These are phyloP conservation scores for Fusarium virguliforme DNA, from an alignment of 2,329 filamentous ascomycete genomes.

Conservation along the genomic window DNA sequence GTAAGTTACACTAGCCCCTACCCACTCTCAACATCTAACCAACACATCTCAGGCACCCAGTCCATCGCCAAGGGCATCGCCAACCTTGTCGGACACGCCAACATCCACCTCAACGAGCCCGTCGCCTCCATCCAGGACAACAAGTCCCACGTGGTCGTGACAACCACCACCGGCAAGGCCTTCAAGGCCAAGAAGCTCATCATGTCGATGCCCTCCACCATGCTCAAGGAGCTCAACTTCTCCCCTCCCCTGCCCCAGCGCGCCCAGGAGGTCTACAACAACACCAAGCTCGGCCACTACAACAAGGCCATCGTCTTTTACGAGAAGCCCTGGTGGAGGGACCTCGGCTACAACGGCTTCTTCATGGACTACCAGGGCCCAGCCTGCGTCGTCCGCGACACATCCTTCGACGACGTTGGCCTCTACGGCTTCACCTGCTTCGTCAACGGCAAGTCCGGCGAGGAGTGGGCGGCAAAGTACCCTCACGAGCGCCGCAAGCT, in stretches of 20 bases:
- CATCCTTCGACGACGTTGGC: conserved; percentile 53
- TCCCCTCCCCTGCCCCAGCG: conserved; percentile 60
- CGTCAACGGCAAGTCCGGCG: conserved; percentile 57
- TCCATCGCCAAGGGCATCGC: conserved; percentile 51
- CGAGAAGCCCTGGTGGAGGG: conserved; percentile 55
- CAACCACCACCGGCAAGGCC: conserved; percentile 42
- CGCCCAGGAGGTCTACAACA: conserved; percentile 55
- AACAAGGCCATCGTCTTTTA: conserved; percentile 60
- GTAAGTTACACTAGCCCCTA: conserved; percentile 21
- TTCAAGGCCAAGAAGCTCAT: conserved; percentile 61
- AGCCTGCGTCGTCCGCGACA: conserved; percentile 59
- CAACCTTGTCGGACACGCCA: conserved; percentile 45
- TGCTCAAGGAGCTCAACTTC: conserved; percentile 64
- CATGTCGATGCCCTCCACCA: conserved; percentile 65
- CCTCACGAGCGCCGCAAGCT: conserved; percentile 50
- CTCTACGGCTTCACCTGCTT: conserved; percentile 61
- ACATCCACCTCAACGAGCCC: conserved; percentile 39
- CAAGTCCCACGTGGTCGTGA: conserved; percentile 36
- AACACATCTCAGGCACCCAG: conserved; percentile 44
- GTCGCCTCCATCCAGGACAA: conserved; percentile 48
- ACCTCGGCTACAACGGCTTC: conserved; percentile 57
- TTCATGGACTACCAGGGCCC: conserved; percentile 61
- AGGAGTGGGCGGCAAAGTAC: conserved; percentile 53
- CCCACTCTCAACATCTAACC: background rate
- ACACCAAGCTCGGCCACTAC: conserved; percentile 61